Conservation (phyloP, 2,329 filamentous ascomycete genomes). For the Diplodia mutila region DNA sequence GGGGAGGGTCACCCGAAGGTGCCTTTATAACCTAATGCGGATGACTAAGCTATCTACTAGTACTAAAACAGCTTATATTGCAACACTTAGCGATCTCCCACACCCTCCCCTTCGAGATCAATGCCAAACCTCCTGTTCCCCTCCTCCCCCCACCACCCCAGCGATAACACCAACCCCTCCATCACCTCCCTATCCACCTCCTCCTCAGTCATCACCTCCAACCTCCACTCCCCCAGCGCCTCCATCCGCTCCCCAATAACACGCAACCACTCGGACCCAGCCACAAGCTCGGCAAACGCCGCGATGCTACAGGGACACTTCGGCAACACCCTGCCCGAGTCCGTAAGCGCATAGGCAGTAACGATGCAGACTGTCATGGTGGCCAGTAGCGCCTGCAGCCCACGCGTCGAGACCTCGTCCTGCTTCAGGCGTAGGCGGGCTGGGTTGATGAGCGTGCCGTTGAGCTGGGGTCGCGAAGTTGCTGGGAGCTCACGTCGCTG, state of each 20-base stretch:
- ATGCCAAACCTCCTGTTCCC: neutral
- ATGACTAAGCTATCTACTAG: too few relatives aligned
- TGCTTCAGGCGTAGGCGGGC: neutral
- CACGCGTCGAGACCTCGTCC: neutral
- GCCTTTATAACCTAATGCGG: too few relatives aligned
- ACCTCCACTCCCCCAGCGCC: neutral
- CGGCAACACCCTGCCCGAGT: neutral
- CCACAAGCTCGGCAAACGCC: neutral
- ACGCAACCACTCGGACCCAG: neutral
- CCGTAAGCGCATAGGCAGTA: neutral
- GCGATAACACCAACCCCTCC: neutral
- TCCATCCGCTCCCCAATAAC: neutral
- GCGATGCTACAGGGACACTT: slow-evolving; percentile 2
- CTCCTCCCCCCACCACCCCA: neutral
- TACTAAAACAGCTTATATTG: too few relatives aligned
- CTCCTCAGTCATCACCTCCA: neutral
- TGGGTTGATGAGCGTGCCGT: neutral
- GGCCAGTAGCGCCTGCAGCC: neutral
- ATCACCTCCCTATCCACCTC: neutral
- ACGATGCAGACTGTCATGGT: neutral
- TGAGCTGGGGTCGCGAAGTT: neutral
- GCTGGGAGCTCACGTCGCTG: neutral
- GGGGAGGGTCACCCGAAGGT: too few relatives aligned
- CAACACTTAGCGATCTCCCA: too few relatives aligned
- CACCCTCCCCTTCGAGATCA: too few relatives aligned